Percentiles rank a stretch among this genome's conserved stretches.
Conservation (phyloP, 2,329 filamentous ascomycete genomes). For the Aspergillus fumigatiaffinis region DNA sequence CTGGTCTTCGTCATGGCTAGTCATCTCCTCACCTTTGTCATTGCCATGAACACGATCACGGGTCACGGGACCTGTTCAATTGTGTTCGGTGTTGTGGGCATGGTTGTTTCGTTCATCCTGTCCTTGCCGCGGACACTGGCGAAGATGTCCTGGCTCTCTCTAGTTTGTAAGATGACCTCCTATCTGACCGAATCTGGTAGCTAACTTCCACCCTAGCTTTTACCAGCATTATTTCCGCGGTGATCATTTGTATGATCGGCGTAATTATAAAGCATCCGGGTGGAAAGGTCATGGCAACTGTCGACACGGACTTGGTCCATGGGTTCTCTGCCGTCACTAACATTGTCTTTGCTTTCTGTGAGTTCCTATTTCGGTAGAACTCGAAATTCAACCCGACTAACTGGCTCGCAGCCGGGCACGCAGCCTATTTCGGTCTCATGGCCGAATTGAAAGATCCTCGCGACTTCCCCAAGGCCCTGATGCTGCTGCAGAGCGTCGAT, state of each 20-base stretch:
- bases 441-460: constrained; percentile 59
- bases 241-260: constrained; percentile 63
- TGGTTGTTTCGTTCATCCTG: constrained; percentile 55
- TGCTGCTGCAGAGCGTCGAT: constrained; percentile 57
- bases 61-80: constrained; percentile 61
- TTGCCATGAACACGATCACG: constrained; percentile 64
- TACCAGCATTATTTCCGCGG: constrained; percentile 59
- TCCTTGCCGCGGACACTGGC: constrained; percentile 61
- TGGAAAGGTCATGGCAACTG: constrained; percentile 32
- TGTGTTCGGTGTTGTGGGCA: constrained; percentile 58
- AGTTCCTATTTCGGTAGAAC: constrained; percentile 39
- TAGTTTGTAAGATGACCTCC: constrained; percentile 42
- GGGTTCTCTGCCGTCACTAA: constrained; percentile 62
- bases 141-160: constrained; percentile 59
- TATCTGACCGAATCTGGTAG: fast-evolving
- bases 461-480: constrained; percentile 61
- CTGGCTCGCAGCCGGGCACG: constrained; percentile 54
- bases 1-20: constrained; percentile 67
- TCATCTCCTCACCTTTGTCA: constrained; percentile 67
- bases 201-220: constrained; percentile 46
- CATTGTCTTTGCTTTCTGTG: constrained; percentile 67
- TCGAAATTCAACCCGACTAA: constrained; percentile 49
- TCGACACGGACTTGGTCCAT: constrained; percentile 47
- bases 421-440: constrained; percentile 66
- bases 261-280: constrained; percentile 53